Conservation (phyloP, 1,284 basidiomycete species). For the Rhodotorula sp. region DNA sequence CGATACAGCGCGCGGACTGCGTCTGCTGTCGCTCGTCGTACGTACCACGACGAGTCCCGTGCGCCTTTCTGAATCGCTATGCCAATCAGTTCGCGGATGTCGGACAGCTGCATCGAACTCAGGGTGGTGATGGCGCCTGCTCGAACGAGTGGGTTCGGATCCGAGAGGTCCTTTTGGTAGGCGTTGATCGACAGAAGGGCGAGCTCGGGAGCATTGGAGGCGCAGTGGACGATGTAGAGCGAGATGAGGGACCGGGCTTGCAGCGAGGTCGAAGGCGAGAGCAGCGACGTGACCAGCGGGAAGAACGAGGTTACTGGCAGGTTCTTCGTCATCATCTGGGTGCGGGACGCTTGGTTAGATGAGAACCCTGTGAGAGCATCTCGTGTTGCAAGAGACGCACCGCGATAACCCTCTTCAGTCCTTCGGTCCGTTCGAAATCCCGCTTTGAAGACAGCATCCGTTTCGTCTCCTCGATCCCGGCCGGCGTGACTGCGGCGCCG, state of each 20-base stretch:
- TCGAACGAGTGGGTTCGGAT: conserved; percentile 77
- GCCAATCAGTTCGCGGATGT: conserved; percentile 45
- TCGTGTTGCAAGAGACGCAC: conserved; percentile 55
- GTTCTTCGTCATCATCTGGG: conserved; percentile 83
- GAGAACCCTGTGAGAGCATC: conserved; percentile 7
- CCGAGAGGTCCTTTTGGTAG: conserved; percentile 93
- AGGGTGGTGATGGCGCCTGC: conserved; percentile 45
- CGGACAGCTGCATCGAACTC: conserved; percentile 41
- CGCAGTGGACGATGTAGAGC: conserved; percentile 92
- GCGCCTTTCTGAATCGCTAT: conserved; percentile 39
- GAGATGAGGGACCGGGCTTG: conserved; percentile 97
- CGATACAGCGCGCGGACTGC: conserved; percentile 32
- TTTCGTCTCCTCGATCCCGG: conserved; percentile 63
- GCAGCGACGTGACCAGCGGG: conserved; percentile 69
- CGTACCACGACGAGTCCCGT: conserved; percentile 45
- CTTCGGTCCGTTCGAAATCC: conserved; percentile 85
- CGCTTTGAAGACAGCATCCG: conserved; percentile 79
- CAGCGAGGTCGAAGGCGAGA: conserved; percentile 55
- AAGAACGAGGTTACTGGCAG: conserved; percentile 89
- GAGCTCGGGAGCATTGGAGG: conserved; percentile 87
- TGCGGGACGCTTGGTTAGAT: conserved; percentile 1
- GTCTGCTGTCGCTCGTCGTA: conserved; percentile 42
- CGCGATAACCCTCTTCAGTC: conserved; percentile 87
- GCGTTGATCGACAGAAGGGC: conserved; percentile 97
- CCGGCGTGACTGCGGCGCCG: conserved; percentile 39